phyloP scores from a whole-genome alignment of 106 monocot species.

The Agapanthus africanus region DNA sequence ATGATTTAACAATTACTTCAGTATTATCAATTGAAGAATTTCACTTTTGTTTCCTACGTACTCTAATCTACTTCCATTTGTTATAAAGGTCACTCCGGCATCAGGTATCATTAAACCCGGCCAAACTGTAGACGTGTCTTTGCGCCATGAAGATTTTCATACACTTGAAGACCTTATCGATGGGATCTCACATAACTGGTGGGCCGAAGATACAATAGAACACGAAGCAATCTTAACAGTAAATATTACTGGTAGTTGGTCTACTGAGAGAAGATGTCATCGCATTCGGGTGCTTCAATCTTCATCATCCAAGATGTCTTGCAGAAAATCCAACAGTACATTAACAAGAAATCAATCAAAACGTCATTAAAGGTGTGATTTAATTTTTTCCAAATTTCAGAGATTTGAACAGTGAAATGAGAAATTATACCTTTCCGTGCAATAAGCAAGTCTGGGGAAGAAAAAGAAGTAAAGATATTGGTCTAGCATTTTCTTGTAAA shows the following conservation, averaged over 20 bases:
- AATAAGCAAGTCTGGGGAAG: too few species aligned
- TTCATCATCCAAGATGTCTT: constrained; percentile 17
- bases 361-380: neutral
- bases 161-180: constrained; percentile 33
- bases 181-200: constrained; percentile 30
- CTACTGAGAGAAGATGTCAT: constrained; percentile 25
- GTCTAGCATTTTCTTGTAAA: too few species aligned
- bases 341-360: constrained; percentile 1
- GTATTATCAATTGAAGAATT: too few species aligned
- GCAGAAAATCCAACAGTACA: constrained; percentile 1
- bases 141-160: constrained; percentile 39
- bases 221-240: constrained; percentile 36
- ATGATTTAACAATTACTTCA: too few species aligned
- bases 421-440: too few species aligned
- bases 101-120: constrained; percentile 47
- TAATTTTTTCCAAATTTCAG: too few species aligned
- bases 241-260: constrained; percentile 30
- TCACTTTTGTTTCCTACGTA: too few species aligned
- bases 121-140: constrained; percentile 29
- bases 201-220: constrained; percentile 38
- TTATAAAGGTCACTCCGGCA: constrained; percentile 35
- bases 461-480: too few species aligned
- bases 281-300: constrained; percentile 23
- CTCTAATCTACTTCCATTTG: too few species aligned
- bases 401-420: too few species aligned